These are phyloP conservation scores for Chlorella sorokiniana DNA, from an alignment of 139 green algal genomes.

Conservation along the genomic window DNA sequence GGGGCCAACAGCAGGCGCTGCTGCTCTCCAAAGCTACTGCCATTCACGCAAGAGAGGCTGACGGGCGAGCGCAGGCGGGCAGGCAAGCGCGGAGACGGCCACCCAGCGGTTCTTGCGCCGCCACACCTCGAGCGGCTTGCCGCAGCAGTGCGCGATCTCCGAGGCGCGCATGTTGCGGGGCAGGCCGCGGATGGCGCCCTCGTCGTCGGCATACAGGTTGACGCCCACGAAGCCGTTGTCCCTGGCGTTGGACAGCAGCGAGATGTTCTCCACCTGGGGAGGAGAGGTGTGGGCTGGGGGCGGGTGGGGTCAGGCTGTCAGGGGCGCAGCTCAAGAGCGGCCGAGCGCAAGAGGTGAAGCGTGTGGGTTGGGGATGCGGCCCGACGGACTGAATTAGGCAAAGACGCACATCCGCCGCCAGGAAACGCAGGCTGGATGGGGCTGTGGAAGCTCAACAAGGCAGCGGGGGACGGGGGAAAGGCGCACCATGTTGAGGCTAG, in stretches of 20 bases:
- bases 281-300: not conserved
- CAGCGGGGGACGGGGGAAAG: not conserved
- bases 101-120: no score
- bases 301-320: no score
- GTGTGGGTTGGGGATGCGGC: no score
- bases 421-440: no score
- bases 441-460: not conserved
- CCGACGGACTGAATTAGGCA: no score
- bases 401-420: no score
- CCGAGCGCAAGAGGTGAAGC: not conserved
- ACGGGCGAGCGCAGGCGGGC: not conserved
- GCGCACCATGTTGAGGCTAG: slow-evolving; percentile 42
- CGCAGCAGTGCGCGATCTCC: slow-evolving; percentile 70
- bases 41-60: no score
- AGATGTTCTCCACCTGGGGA: slow-evolving; percentile 72
- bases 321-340: not conserved
- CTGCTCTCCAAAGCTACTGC: not conserved
- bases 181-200: slow-evolving; percentile 66
- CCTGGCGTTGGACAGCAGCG: slow-evolving; percentile 72
- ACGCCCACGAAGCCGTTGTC: slow-evolving; percentile 64
- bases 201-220: slow-evolving; percentile 90
- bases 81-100: not conserved
- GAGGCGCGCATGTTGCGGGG: slow-evolving; percentile 74
- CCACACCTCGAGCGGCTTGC: slow-evolving; percentile 71
- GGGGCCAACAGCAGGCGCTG: not conserved